Conservation (phyloP, 2,329 filamentous ascomycete genomes). For the Ploettnerulaceae sp. region DNA sequence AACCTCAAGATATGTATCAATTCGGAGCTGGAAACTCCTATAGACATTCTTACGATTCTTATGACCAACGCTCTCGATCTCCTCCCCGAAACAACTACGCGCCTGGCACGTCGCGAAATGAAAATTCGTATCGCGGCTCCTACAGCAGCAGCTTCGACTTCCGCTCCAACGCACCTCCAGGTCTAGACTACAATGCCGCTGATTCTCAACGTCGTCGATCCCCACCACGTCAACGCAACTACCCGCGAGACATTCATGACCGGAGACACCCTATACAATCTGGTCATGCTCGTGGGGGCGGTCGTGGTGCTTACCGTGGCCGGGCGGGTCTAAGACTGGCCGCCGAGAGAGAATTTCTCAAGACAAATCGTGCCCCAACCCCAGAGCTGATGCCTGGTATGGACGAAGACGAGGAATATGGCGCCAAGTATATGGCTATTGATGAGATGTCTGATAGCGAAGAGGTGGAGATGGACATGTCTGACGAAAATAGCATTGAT, state of each 20-base stretch:
- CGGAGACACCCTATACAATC: conserved; percentile 7
- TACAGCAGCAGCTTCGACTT: conserved; percentile 28
- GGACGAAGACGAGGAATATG: conserved; percentile 27
- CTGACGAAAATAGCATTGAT: conserved; percentile 35
- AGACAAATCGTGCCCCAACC: conserved; percentile 34
- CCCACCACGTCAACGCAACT: conserved; percentile 21
- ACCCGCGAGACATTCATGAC: conserved; percentile 6
- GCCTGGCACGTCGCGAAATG: not conserved
- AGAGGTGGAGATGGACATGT: conserved; percentile 55
- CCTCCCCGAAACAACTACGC: conserved; percentile 22
- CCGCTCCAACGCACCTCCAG: conserved; percentile 30
- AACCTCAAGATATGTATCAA: conserved; percentile 21
- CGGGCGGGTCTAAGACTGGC: conserved; percentile 29
- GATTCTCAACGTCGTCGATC: conserved; percentile 25
- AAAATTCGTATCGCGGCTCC: conserved; percentile 7
- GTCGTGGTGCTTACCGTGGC: conserved; percentile 28
- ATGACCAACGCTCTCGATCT: conserved; percentile 12
- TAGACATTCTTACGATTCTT: conserved; percentile 8
- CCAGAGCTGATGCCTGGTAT: conserved; percentile 35
- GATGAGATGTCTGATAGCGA: conserved; percentile 60
- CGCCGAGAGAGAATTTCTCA: conserved; percentile 33
- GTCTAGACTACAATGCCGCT: conserved; percentile 25
- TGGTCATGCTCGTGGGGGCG: conserved; percentile 12
- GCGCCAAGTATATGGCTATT: conserved; percentile 48
- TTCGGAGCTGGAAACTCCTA: conserved; percentile 16